Evolutionary conservation across 2,329 filamentous ascomycete species (phyloP).

Genomic region (Septoria linicola): DNA sequence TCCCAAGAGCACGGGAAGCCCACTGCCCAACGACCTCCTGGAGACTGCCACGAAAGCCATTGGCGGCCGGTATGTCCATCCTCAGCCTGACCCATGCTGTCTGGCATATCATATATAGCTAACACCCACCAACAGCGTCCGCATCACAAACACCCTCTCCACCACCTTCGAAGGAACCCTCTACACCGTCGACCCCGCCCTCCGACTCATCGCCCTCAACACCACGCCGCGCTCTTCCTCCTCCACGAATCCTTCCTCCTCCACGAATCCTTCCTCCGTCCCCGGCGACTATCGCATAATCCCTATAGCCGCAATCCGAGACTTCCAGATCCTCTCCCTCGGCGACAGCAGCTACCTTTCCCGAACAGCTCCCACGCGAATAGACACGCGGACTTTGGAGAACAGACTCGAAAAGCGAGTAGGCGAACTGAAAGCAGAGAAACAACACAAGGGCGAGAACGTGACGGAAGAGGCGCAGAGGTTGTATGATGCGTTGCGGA

Average conservation of each 20-base stretch:
- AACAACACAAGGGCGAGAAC: slow-evolving; percentile 59
- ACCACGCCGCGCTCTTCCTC: slow-evolving; percentile 36
- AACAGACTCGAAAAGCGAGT: slow-evolving; percentile 58
- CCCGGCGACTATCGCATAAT: slow-evolving; percentile 61
- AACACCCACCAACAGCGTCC: slow-evolving; percentile 6
- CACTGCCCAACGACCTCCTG: slow-evolving; percentile 47
- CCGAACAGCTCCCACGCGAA: slow-evolving; percentile 48
- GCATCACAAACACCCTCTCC: slow-evolving; percentile 55
- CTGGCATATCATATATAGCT: background rate
- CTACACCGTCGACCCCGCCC: slow-evolving; percentile 61
- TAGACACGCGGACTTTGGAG: slow-evolving; percentile 57
- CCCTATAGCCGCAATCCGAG: slow-evolving; percentile 58
- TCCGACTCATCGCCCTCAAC: slow-evolving; percentile 62
- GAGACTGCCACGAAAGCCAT: slow-evolving; percentile 59
- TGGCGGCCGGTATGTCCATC: slow-evolving; percentile 57
- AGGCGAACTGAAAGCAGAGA: slow-evolving; percentile 56
- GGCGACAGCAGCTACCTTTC: slow-evolving; percentile 42
- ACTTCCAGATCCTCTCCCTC: slow-evolving; percentile 54
- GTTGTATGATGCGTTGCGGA: slow-evolving; percentile 60
- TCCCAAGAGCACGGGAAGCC: slow-evolving; percentile 46
- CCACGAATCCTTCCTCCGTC: slow-evolving; percentile 35
- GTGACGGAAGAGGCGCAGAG: slow-evolving; percentile 63
- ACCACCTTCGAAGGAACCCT: slow-evolving; percentile 60
- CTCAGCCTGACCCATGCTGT: background rate
- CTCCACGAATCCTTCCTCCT: slow-evolving; percentile 40